Evolutionary conservation across 1,284 basidiomycete genomes (phyloP).

Genomic region (Athelia sp.): DNA sequence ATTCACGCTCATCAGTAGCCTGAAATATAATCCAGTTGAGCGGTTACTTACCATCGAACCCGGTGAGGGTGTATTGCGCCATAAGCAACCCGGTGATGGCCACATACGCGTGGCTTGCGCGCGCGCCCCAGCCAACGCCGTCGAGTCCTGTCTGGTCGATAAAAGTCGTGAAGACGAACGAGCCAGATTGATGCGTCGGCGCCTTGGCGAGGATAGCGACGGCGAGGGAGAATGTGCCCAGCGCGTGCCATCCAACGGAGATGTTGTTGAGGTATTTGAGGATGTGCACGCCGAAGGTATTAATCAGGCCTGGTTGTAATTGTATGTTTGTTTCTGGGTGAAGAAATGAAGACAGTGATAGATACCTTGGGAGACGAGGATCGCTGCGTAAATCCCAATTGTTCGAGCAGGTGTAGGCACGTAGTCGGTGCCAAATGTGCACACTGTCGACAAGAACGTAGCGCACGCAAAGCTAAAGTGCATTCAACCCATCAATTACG

Average conservation of each 20-base stretch:
- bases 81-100: conserved; percentile 65
- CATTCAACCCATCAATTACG: neutral
- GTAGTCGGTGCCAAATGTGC: conserved; percentile 54
- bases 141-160: conserved; percentile 61
- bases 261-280: conserved; percentile 67
- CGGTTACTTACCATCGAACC: conserved; percentile 59
- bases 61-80: conserved; percentile 68
- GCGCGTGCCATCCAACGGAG: conserved; percentile 68
- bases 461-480: conserved; percentile 61
- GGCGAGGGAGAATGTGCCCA: conserved; percentile 61
- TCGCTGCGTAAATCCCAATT: conserved; percentile 69
- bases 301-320: conserved; percentile 42
- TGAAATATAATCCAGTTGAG: neutral
- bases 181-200: conserved; percentile 59
- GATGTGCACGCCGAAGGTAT: conserved; percentile 66
- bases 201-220: conserved; percentile 67
- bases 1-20: too few relatives aligned
- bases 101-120: conserved; percentile 68
- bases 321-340: neutral
- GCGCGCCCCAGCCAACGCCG: conserved; percentile 60
- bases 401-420: conserved; percentile 51
- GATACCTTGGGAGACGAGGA: conserved; percentile 56
- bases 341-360: neutral
- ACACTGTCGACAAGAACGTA: conserved; percentile 61
- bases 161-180: conserved; percentile 67